Evolutionary conservation across 768 basidiomycete species (phyloP).

Genomic region (Boletellus ananas): DNA sequence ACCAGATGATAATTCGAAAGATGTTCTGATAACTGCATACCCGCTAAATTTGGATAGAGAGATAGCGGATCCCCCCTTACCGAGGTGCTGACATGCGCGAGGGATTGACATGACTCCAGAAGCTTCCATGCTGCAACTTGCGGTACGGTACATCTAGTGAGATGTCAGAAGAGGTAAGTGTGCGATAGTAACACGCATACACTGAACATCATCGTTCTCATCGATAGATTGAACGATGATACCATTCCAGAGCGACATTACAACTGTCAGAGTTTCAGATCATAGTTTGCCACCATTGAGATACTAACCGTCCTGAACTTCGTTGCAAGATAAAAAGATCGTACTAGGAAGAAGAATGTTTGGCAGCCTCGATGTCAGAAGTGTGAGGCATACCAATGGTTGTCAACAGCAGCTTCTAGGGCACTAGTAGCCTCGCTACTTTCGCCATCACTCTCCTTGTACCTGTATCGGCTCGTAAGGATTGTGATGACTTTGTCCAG

Average conservation of each 20-base stretch:
- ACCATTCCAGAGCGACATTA: conserved; percentile 79
- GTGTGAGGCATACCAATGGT: conserved; percentile 61
- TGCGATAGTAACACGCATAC: conserved; percentile 34
- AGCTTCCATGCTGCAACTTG: conserved; percentile 46
- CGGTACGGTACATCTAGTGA: conserved; percentile 63
- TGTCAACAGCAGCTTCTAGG: conserved; percentile 89
- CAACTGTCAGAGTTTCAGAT: conserved; percentile 45
- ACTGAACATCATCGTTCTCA: conserved; percentile 73
- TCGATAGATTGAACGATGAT: conserved; percentile 77
- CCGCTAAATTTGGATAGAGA: neutral
- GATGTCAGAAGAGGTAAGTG: conserved; percentile 5
- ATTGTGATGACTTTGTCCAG: conserved; percentile 61
- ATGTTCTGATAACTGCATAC: conserved; percentile 73
- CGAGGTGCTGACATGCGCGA: conserved; percentile 77
- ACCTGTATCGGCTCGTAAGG: conserved; percentile 76
- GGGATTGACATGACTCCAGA: conserved; percentile 74
- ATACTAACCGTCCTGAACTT: conserved; percentile 72
- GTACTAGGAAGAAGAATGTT: conserved; percentile 40
- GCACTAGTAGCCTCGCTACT: conserved; percentile 70
- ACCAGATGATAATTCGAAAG: conserved; percentile 73
- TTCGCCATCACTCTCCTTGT: conserved; percentile 72
- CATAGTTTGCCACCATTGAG: neutral
- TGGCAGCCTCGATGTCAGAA: neutral
- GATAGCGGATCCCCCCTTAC: conserved; percentile 28
- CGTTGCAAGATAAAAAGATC: conserved; percentile 81